Evolutionary conservation across 805 yeast genomes (phyloP).

Genomic region (Yarrowia sp.): DNA sequence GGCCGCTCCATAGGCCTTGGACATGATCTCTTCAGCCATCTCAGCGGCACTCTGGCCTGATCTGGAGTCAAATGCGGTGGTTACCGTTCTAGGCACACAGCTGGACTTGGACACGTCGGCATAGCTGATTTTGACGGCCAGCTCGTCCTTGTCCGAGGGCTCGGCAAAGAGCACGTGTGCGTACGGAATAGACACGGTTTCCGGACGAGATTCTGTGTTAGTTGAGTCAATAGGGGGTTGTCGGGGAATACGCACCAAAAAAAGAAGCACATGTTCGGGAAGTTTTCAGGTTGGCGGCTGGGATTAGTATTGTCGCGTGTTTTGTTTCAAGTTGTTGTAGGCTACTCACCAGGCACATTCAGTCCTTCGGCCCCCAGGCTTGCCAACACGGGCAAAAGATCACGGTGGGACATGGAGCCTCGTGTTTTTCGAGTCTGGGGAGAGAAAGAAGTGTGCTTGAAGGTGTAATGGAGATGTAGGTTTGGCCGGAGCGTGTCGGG

Average conservation of each 20-base stretch:
- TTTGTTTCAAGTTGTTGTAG: background rate
- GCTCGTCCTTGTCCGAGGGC: background rate
- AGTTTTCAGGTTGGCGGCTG: background rate
- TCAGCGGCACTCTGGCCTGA: background rate
- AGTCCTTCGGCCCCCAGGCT: conserved; percentile 19
- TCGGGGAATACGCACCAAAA: conserved; percentile 12
- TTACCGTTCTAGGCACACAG: background rate
- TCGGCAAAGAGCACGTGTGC: conserved; percentile 4
- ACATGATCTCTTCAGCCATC: conserved; percentile 26
- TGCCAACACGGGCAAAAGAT: conserved; percentile 20
- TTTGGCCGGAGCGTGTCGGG: no score
- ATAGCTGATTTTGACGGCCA: background rate
- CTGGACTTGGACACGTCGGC: background rate
- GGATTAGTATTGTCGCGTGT: background rate
- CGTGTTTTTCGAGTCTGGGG: no score
- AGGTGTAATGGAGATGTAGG: no score
- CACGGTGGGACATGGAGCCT: conserved; percentile 4
- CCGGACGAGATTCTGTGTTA: conserved; percentile 17
- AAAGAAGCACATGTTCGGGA: conserved; percentile 7
- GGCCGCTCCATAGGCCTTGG: conserved; percentile 35
- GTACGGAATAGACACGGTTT: background rate
- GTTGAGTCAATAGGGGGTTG: background rate
- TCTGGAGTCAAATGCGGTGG: background rate
- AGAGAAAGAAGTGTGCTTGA: no score
- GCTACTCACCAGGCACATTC: conserved; percentile 24